Base-by-base conservation (phyloP, 306 rosid genomes). In the Cucumis hystrix region DNA sequence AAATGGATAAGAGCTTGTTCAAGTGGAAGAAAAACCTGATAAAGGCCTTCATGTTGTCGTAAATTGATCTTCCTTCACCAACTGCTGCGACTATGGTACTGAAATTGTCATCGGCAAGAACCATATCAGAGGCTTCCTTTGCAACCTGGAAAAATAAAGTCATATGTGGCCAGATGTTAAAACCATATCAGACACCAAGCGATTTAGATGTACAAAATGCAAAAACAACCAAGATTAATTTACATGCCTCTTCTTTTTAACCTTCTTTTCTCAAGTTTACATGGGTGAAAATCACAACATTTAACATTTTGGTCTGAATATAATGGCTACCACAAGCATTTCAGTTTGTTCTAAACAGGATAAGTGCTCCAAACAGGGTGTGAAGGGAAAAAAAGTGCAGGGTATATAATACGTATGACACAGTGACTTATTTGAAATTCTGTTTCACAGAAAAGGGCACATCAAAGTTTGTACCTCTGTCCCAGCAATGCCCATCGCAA, bases 401-500 rank as follows among this genome's bases (percentile, higher is more conserved):
- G 2, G 67, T 9, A 58, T 5, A 45, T 45, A 45, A 45, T 47
- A 3, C 1, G 71, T 56, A 39, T 43, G 51, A 62, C 37, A 72
- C 12, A 47, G 40, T 43, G 1, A n/a, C 56, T n/a, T 7, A 4
- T 23, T 55, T 37, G 0, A 8, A 28, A 3, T 7, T 8, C 21
- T 10, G 17, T 52, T 56, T 11, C 65, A 33, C 62, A 30, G 33
- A 6, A 64, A 54, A 8, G 67, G 17, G 5, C 18, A 33, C 52
- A 76, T 65, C 33, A 28, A 74, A 77, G 74, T 15, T 70, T 39
- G 59, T 84, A 94, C 98, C 96, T 92, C 98, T 17, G 98, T 95
- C 83, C 98, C 98, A 65, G 95, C 83, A 79, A 95, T 92, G 79
- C 98, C 97, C 97, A 95, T 95, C 75, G 98, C 98, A 84, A 95